Evolutionary conservation across 2,329 filamentous ascomycete genomes (phyloP).

Genomic region (Xylaria sp.): DNA sequence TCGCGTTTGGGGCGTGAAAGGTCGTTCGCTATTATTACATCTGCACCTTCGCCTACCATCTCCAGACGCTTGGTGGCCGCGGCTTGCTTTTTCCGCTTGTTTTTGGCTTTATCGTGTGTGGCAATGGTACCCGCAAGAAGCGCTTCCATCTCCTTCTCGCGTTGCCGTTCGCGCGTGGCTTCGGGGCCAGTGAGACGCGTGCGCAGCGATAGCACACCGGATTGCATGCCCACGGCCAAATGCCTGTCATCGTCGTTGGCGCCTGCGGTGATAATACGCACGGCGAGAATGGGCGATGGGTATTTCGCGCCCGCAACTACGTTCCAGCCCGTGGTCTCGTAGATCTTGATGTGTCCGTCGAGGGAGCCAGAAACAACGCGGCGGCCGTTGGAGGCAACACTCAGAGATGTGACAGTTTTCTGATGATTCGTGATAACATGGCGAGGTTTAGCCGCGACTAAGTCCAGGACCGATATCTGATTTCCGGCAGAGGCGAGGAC

Average conservation of each 20-base stretch:
- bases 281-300: constrained; percentile 86
- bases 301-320: constrained; percentile 96
- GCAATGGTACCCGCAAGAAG: constrained; percentile 82
- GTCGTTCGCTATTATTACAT: constrained; percentile 88
- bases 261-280: constrained; percentile 79
- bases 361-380: constrained; percentile 88
- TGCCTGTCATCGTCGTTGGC: constrained; percentile 84
- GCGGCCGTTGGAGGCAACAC: constrained; percentile 81
- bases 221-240: constrained; percentile 93
- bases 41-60: constrained; percentile 83
- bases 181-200: constrained; percentile 88
- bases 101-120: constrained; percentile 77
- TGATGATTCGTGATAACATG: constrained; percentile 93
- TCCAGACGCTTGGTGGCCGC: constrained; percentile 71
- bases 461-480: constrained; percentile 88
- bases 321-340: constrained; percentile 94
- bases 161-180: constrained; percentile 78
- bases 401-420: constrained; percentile 93
- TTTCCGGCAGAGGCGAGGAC: constrained; percentile 87
- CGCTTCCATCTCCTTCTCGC: constrained; percentile 86
- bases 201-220: constrained; percentile 88
- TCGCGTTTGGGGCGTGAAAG: constrained; percentile 58
- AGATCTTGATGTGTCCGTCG: constrained; percentile 97
- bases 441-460: constrained; percentile 89
- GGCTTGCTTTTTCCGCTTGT: constrained; percentile 72